A percentile compares a stretch with the other conserved stretches of the same genome.
These are phyloP conservation scores for Globisporangium orthogonon DNA, from an alignment of 352 stramenopile species.

Conservation along the genomic window DNA sequence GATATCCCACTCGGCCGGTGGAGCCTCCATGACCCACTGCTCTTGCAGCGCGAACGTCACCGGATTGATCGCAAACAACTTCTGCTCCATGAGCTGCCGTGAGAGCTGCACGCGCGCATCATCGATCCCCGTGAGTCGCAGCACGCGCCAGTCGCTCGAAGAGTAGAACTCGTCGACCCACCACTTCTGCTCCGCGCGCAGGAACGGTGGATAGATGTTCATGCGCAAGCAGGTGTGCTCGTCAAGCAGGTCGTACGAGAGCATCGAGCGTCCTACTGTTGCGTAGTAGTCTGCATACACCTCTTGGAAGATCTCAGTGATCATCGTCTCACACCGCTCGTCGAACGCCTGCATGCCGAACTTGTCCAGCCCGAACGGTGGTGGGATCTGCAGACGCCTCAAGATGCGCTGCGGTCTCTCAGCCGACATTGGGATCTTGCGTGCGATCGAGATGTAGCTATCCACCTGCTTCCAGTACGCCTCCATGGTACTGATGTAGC, in stretches of 20 bases:
- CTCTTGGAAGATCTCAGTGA: constrained; percentile 71
- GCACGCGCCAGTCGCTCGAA: constrained; percentile 71
- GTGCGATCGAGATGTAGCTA: constrained; percentile 37
- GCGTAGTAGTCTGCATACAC: constrained; percentile 76
- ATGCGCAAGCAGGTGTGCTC: constrained; percentile 53
- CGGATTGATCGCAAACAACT: constrained; percentile 65
- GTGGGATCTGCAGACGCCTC: constrained; percentile 60
- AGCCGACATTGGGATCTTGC: constrained; percentile 51
- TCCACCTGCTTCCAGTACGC: constrained; percentile 83
- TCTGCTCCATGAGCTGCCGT: constrained; percentile 37
- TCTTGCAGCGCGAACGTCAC: constrained; percentile 86
- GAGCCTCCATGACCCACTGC: constrained; percentile 78
- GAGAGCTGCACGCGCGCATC: constrained; percentile 30
- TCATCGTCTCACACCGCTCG: constrained; percentile 56
- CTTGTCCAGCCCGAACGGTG: constrained; percentile 35
- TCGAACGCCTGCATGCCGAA: constrained; percentile 44
- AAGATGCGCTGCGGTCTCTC: constrained; percentile 62
- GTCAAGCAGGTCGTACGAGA: constrained; percentile 88
- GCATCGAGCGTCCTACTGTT: constrained; percentile 69
- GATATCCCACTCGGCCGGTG: constrained; percentile 70
- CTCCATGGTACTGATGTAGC: constrained; percentile 76
- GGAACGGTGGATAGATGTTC: constrained; percentile 78
- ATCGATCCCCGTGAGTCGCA: constrained; percentile 74
- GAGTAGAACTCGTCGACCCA: constrained; percentile 77
- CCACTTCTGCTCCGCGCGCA: constrained; percentile 80